These are phyloP conservation scores for Anaeromyces robustus DNA, from an alignment of 192 early-diverging fungal species.

Conservation along the genomic window DNA sequence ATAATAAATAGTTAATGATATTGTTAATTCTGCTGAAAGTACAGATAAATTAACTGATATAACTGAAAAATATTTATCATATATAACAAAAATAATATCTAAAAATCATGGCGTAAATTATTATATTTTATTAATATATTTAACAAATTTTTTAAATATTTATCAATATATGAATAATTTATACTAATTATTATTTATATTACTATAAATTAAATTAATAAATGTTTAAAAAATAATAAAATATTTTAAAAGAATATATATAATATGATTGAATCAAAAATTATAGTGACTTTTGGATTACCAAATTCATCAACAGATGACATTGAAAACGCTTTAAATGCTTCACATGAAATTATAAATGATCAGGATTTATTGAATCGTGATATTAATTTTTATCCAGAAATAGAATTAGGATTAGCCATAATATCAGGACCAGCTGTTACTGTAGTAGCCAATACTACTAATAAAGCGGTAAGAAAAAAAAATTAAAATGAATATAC, in stretches of 20 bases:
- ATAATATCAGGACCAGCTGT: neutral
- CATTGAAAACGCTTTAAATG: neutral
- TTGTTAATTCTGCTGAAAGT: neutral
- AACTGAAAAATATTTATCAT: neutral
- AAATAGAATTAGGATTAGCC: neutral
- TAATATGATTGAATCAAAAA: neutral
- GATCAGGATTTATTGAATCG: neutral
- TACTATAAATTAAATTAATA: no score
- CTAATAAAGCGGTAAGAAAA: neutral
- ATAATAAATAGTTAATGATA: neutral
- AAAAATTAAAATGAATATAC: no score
- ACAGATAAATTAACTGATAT: neutral
- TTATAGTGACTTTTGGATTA: neutral
- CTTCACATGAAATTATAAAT: neutral
- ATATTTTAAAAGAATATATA: neutral
- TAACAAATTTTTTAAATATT: no score
- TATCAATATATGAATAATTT: no score
- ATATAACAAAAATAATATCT: neutral
- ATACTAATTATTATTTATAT: no score
- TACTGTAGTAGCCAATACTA: neutral
- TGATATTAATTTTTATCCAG: neutral
- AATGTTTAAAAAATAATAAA: no score
- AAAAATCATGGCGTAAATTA: neutral
- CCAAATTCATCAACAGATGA: neutral
- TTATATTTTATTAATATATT: no score